These are phyloP conservation scores for Vicia villosa DNA, from an alignment of 306 rosid genomes.

Conservation along the genomic window DNA sequence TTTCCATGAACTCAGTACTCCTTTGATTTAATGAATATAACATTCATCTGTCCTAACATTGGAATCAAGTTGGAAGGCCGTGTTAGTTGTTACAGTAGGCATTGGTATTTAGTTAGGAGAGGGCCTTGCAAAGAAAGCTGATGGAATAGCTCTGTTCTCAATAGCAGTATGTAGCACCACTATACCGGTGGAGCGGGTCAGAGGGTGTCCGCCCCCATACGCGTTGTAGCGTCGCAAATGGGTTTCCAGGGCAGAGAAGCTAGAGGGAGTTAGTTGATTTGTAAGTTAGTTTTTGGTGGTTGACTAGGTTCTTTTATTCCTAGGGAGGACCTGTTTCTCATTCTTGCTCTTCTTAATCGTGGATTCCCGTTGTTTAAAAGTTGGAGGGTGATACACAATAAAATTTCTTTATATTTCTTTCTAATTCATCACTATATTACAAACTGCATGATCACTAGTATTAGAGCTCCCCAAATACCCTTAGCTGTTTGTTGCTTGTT, in stretches of 20 bases:
- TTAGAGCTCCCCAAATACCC: no score
- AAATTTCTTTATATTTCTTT: no score
- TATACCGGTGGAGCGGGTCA: no score
- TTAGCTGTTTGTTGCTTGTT: neutral
- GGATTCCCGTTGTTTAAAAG: neutral
- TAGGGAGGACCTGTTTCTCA: neutral
- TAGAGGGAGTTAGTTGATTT: neutral
- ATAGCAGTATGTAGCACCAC: no score
- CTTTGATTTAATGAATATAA: neutral
- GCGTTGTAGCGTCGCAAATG: no score
- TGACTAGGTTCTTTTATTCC: neutral
- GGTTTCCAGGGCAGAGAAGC: neutral
- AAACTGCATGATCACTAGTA: no score
- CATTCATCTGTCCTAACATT: neutral
- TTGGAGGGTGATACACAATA: neutral
- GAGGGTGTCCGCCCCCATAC: no score
- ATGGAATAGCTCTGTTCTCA: neutral
- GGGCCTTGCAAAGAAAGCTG: conserved; percentile 3
- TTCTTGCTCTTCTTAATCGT: neutral
- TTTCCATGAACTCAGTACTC: neutral
- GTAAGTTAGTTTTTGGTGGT: neutral
- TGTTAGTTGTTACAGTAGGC: neutral
- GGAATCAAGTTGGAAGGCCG: neutral
- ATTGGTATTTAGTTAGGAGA: neutral
- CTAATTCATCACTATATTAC: no score